Base-by-base conservation (phyloP, 2,329 filamentous ascomycete species). In the Exophiala sideris region DNA sequence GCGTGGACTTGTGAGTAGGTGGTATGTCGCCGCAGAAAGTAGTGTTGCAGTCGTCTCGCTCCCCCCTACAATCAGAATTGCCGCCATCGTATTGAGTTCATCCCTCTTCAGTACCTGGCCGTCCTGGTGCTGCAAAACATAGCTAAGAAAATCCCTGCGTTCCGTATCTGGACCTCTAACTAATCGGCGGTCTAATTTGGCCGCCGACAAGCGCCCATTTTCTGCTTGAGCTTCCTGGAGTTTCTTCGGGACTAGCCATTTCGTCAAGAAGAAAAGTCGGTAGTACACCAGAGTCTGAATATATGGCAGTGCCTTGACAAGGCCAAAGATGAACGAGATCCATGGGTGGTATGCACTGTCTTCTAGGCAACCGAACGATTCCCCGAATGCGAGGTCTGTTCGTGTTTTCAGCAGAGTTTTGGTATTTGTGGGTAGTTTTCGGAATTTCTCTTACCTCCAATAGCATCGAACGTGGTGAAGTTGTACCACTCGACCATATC, bases 1-100 rank as follows among this genome's bases (percentile, higher is more conserved):
- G 3, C 48, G 51, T 6, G 67, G 66, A 16, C 66, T 67, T 20
- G 69, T 70, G 20, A 71, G 65, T 3, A 75, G 68, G 50, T 74
- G 71, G 66, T 73, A 73, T 12, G 73, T 59, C 3, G 68, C 68
- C 3, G 68, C 70, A 73, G 69, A 66, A 14, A 77, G 62, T 5
- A 84, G 83, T 1, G 84, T 88, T 0, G 84, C 86, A 1, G 85
- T 88, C 0, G 86, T 89, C 65, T 89, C 86, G 32, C 85, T 85
- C 8, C 84, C 85, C 59, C 87, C 86, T 72, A 88, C 86, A 73
- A 89, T 53, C 8, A 60, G 41, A 7, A 56, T 35, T 10, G 52
- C 49, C 39, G 58, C n/a, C n/a, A n/a, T 60, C 0, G 55, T 18
- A 14, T 87, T 71, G 65, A 88, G 87, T 7, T 84, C 85, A 67